A percentile compares a stretch with the other conserved stretches of the same genome.
Conservation (phyloP, 768 basidiomycete species). For the Tephrocybe rancida region DNA sequence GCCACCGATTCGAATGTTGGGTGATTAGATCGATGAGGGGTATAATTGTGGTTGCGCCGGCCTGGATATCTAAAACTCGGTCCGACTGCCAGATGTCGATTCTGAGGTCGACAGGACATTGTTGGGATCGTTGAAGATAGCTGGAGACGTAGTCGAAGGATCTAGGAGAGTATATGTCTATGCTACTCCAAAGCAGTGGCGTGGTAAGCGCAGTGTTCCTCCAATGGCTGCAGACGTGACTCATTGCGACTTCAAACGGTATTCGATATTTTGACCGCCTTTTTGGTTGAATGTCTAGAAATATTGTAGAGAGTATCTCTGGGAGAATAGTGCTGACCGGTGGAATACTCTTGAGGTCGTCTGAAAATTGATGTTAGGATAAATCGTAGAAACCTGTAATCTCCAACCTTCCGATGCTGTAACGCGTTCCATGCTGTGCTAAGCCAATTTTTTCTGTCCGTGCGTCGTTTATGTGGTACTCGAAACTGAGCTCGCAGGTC, state of each 20-base stretch:
- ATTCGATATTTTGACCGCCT: constrained; percentile 22
- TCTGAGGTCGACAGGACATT: constrained; percentile 27
- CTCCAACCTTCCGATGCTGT: not conserved
- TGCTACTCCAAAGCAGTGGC: constrained; percentile 41
- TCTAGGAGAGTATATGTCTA: constrained; percentile 29
- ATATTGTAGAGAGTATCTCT: constrained; percentile 32
- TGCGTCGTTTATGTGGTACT: too few species aligned
- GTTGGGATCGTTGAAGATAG: constrained; percentile 33
- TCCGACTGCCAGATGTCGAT: constrained; percentile 33
- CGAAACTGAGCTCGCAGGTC: too few species aligned
- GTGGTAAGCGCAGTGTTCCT: constrained; percentile 35
- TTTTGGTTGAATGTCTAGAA: constrained; percentile 23
- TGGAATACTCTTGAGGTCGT: not conserved
- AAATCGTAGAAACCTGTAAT: not conserved
- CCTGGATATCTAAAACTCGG: constrained; percentile 9
- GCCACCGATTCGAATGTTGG: constrained; percentile 26
- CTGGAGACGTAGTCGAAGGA: constrained; percentile 23
- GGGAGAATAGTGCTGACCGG: constrained; percentile 25
- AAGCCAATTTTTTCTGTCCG: too few species aligned
- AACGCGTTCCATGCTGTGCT: too few species aligned
- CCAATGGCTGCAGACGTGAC: constrained; percentile 46
- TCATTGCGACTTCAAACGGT: constrained; percentile 38
- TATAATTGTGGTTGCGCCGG: constrained; percentile 7
- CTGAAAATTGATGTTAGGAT: not conserved
- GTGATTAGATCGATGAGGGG: constrained; percentile 21